phyloP scores from a whole-genome alignment of 192 early-diverging fungal genomes.

The Oehlia diaphana region DNA sequence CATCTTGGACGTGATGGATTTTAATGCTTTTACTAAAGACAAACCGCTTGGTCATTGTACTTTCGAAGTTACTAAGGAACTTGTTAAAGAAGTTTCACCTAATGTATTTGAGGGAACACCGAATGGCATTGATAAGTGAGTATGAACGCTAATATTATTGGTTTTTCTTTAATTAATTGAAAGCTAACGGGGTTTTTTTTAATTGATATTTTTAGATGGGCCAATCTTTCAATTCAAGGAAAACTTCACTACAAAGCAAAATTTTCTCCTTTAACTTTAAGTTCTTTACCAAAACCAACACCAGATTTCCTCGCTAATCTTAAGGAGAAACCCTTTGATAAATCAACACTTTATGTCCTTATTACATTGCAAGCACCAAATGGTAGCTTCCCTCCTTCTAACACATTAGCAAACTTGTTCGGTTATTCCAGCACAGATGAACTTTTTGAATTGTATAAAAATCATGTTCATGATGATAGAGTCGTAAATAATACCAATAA shows the following conservation, averaged over 20 bases:
- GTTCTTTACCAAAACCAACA: neutral
- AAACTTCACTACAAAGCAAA: constrained; percentile 39
- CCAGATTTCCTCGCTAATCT: constrained; percentile 33
- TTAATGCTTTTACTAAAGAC: constrained; percentile 83
- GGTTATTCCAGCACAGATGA: neutral
- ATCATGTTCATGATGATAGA: neutral
- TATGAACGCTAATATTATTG: neutral
- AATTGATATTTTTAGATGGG: constrained; percentile 19
- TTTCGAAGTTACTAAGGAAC: constrained; percentile 57
- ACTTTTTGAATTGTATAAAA: neutral
- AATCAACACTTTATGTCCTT: neutral
- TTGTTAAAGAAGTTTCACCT: constrained; percentile 53
- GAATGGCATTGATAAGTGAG: constrained; percentile 36
- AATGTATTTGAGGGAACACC: constrained; percentile 35
- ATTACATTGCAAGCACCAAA: constrained; percentile 21
- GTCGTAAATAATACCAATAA: neutral
- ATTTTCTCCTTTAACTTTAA: constrained; percentile 36
- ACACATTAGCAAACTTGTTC: constrained; percentile 19
- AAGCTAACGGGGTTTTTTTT: too few species aligned
- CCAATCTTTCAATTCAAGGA: constrained; percentile 35
- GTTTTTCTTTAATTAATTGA: neutral
- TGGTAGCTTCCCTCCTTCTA: constrained; percentile 22
- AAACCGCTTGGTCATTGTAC: constrained; percentile 74
- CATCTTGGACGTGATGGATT: constrained; percentile 83
- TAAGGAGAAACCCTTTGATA: constrained; percentile 27